These are phyloP conservation scores for Fistulifera solaris DNA, from an alignment of 108 stramenopile genomes.

Conservation along the genomic window DNA sequence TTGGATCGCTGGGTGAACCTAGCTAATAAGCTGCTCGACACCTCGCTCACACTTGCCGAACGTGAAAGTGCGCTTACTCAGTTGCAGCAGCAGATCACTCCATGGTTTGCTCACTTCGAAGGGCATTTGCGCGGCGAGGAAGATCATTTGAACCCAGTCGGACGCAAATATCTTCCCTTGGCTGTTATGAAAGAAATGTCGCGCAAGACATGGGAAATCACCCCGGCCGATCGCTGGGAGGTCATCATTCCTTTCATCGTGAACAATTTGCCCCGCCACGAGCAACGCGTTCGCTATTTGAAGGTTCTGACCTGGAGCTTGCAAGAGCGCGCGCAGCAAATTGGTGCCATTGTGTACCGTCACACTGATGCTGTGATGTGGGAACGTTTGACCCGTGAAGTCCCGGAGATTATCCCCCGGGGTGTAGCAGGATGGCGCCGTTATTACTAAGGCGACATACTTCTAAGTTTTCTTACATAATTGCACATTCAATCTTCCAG, in stretches of 20 bases:
- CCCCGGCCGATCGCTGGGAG: conserved; percentile 19
- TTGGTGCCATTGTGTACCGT: conserved; percentile 27
- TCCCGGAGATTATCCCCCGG: conserved; percentile 29
- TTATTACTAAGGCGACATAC: conserved; percentile 26
- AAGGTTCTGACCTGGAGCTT: conserved; percentile 25
- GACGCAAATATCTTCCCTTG: conserved; percentile 20
- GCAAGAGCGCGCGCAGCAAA: conserved; percentile 26
- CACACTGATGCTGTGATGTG: conserved; percentile 33
- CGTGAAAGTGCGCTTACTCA: conserved; percentile 13
- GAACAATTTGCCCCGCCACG: conserved; percentile 20
- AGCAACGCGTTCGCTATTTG: conserved; percentile 19
- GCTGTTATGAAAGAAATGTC: conserved; percentile 14
- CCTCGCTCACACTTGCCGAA: conserved; percentile 1
- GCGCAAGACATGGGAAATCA: conserved; percentile 19
- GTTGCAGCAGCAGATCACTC: conserved; percentile 13
- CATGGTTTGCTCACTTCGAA: conserved; percentile 18
- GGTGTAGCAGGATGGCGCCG: conserved; percentile 11
- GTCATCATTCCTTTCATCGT: conserved; percentile 25
- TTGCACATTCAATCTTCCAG: too few species aligned
- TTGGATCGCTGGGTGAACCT: conserved; percentile 1
- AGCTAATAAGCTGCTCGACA: conserved; percentile 17
- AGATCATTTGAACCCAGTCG: conserved; percentile 17
- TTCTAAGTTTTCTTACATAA: too few species aligned
- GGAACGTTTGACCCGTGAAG: conserved; percentile 22
- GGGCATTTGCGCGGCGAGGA: conserved; percentile 25